Evolutionary conservation across 306 rosid species (phyloP), one percentile per base, ranked within the genome.

Genomic region (Hippophae rhamnoides): DNA sequence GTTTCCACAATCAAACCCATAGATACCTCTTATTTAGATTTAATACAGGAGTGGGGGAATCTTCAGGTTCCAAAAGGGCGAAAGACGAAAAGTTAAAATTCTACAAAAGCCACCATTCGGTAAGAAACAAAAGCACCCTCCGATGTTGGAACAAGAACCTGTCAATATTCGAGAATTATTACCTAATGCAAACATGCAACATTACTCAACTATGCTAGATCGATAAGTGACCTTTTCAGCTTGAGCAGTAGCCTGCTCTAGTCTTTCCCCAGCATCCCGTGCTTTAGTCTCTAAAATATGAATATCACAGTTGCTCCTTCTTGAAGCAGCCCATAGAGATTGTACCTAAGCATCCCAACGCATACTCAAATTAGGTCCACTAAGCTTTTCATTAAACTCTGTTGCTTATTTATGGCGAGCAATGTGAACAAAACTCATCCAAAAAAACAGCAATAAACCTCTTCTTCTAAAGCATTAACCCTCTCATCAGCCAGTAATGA

Each of bases 281-380:
- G 76, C 89, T 49, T 78, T 83, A 45, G 77, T 78, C 77, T 78
- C 57, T 57, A 83, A 63, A 64, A 78, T 61, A 83, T 92, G 87
- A 68, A 86, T 71, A 65, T 90, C 94, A 43, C 80, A 90, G 72
- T 90, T 90, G 81, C 69, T 84, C 84, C 56, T 90, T 76, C 95
- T 82, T 53, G 73, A 78, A 54, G 72, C 57, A 52, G 77, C 58
- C 97, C 97, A 90, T 58, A 90, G 94, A 61, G 14, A 75, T 74
- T 70, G 95, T 50, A 90, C 94, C 97, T 90, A 69, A 51, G 68
- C 50, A 82, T 63, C 64, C 47, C 76, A 65, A 76, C 77, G 42
- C 69, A 81, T 60, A 79, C 77, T 79, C 80, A 74, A 65, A 82
- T 78, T 69, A 77, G 78, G 65, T 66, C 70, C 31, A 52, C 64